phyloP scores from a whole-genome alignment of 768 basidiomycete species.

The Clavulina sp. region DNA sequence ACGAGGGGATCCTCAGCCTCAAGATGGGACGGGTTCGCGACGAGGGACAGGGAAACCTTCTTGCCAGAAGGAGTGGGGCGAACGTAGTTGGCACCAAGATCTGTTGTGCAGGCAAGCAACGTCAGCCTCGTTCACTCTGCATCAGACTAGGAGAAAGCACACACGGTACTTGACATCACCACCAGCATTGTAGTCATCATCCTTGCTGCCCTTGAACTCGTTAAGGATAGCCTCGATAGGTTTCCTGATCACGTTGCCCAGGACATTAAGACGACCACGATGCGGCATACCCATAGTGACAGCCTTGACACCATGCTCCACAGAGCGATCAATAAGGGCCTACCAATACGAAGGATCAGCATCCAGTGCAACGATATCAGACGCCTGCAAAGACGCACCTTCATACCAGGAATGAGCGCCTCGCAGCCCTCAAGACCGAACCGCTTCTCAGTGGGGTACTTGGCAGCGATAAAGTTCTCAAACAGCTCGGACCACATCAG shows the following conservation, averaged over 20 bases:
- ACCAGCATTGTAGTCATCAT: conserved; percentile 58
- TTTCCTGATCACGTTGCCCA: conserved; percentile 97
- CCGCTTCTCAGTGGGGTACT: conserved; percentile 98
- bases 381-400: too few relatives aligned
- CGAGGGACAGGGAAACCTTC: conserved; percentile 91
- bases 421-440: conserved; percentile 99
- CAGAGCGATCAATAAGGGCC: conserved; percentile 96
- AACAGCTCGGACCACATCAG: conserved; percentile 99
- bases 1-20: conserved; percentile 97
- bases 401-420: conserved; percentile 96
- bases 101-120: conserved; percentile 4
- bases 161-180: conserved; percentile 92
- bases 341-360: too few relatives aligned
- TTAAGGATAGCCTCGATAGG: conserved; percentile 95
- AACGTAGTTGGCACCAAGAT: conserved; percentile 96
- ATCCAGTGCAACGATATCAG: too few relatives aligned
- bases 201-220: conserved; percentile 69
- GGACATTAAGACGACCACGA: conserved; percentile 92
- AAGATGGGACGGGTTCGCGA: conserved; percentile 95
- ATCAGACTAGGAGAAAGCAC: neutral
- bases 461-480: conserved; percentile 95
- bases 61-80: conserved; percentile 96
- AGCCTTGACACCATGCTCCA: conserved; percentile 88
- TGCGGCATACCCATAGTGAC: conserved; percentile 99
- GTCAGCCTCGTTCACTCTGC: neutral